These are phyloP conservation scores for Plantago coronopus DNA, from an alignment of 305 asterid species.

Conservation along the genomic window DNA sequence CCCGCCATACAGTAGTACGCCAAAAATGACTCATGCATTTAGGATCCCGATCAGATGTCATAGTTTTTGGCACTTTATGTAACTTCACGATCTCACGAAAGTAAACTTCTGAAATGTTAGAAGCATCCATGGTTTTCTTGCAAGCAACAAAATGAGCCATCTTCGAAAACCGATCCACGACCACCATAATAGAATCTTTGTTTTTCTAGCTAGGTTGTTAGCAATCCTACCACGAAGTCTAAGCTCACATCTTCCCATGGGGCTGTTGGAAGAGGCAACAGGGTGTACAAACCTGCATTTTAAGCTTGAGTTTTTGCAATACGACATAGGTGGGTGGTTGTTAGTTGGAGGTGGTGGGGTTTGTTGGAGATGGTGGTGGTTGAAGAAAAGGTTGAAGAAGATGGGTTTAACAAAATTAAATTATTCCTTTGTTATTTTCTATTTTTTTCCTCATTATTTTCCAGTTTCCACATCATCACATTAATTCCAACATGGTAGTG, in stretches of 20 bases:
- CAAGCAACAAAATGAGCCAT: constrained; percentile 16
- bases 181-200: constrained; percentile 8
- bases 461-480: too few relatives aligned
- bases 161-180: constrained; percentile 18
- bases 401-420: too few relatives aligned
- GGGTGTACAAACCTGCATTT: constrained; percentile 9
- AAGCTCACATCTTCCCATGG: constrained; percentile 24
- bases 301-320: not conserved
- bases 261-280: not conserved
- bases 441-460: too few relatives aligned
- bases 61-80: not conserved
- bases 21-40: not conserved
- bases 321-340: too few relatives aligned
- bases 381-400: too few relatives aligned
- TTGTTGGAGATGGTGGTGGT: too few relatives aligned
- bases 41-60: not conserved
- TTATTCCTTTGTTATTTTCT: too few relatives aligned
- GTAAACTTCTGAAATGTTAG: not conserved
- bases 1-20: not conserved
- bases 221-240: constrained; percentile 22
- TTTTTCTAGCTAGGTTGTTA: not conserved
- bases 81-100: not conserved
- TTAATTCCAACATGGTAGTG: too few relatives aligned
- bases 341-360: too few relatives aligned
- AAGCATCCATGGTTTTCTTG: not conserved